phyloP scores from a whole-genome alignment of 352 stramenopile species.

The Pythium brachiatum region DNA sequence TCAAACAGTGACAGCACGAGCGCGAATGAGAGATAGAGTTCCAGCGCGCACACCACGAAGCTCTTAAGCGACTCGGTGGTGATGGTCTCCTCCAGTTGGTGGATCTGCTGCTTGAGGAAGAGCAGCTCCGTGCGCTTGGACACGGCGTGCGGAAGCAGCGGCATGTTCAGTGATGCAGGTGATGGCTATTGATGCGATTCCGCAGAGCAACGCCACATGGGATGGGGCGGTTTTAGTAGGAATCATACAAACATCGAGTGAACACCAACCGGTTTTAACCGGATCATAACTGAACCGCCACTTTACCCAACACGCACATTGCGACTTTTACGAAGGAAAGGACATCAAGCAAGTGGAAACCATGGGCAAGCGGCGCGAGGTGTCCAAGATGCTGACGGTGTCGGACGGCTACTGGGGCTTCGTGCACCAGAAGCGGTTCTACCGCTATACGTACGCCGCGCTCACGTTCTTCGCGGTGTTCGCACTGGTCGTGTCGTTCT shows the following conservation, averaged over 20 bases:
- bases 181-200: background rate
- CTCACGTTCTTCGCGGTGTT: constrained; percentile 79
- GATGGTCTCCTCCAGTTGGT: constrained; percentile 27
- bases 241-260: constrained; percentile 10
- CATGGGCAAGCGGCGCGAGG: constrained; percentile 62
- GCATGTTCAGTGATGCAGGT: constrained; percentile 2
- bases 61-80: constrained; percentile 45
- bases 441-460: constrained; percentile 64
- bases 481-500: constrained; percentile 73
- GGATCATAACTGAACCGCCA: background rate
- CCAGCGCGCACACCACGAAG: constrained; percentile 53
- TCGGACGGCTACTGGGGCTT: constrained; percentile 80
- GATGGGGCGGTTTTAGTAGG: constrained; percentile 3
- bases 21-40: constrained; percentile 72
- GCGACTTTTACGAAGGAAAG: background rate
- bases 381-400: constrained; percentile 68
- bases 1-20: constrained; percentile 75
- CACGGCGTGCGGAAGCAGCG: constrained; percentile 1
- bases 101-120: constrained; percentile 23
- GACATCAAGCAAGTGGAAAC: background rate
- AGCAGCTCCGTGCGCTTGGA: constrained; percentile 21
- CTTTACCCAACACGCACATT: no score
- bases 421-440: constrained; percentile 73
- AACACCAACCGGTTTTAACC: background rate
- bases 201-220: background rate